Evolutionary conservation across 306 rosid genomes (phyloP), one percentile per base, ranked within the genome.

Genomic region (Rubus idaeus): DNA sequence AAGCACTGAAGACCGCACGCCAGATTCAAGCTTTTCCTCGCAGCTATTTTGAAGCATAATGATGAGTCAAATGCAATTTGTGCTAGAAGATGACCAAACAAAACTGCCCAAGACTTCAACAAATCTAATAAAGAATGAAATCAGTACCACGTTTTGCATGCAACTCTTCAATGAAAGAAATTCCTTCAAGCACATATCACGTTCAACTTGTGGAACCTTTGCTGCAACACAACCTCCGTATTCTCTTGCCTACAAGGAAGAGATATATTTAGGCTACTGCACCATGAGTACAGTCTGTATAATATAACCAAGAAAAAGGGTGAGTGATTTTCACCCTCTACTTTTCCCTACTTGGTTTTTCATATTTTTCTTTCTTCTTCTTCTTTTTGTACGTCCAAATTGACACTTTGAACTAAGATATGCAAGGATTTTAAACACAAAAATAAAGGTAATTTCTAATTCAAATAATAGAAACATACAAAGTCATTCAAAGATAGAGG

Each of bases 171-270:
- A 88, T 75, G 86, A 91, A 45, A 89, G 70, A 89, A 95, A 92
- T 84, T 95, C 99, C 83, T 92, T 90, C 64, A 81, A 79, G 83
- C 97, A 95, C 82, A 92, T 81, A 79, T 92, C 93, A 49, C 76
- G 91, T 75, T 95, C 99, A 84, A 95, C 88, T 77, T 92, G 89
- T 58, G 99, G 99, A 88, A 95, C 92, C 84, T 92, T 95, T 9
- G 90, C 89, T 51, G 97, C 96, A 79, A 92, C 90, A 83, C 98
- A 95, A 68, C 89, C 82, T 68, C 98, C 97, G 12, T 95, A 95
- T 50, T 88, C 91, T 84, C 82, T 92, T n/a, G 88, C 96, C 98
- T 92, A 79, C 68, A 13, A 70, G 66, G 49, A 78, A 73, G 70
- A 66, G 78, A 71, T 77, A 40, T 72, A 20, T 68, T 77, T 79